Evolutionary conservation across 441 rosid genomes (phyloP).

Genomic region (Corymbia citriodora): DNA sequence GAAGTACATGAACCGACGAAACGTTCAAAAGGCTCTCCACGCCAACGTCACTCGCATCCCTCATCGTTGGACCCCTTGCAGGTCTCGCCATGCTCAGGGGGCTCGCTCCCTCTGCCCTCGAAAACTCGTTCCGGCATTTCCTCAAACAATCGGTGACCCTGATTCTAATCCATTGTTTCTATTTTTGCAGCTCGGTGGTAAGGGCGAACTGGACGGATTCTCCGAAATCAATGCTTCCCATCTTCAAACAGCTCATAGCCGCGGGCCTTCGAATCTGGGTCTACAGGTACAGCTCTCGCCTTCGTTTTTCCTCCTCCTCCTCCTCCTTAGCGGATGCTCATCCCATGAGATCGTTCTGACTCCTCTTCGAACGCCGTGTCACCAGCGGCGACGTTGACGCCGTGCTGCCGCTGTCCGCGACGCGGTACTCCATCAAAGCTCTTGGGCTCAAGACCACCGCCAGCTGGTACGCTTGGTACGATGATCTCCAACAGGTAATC

Average conservation of each 20-base stretch:
- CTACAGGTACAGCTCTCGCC: slow-evolving; percentile 14
- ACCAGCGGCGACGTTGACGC: slow-evolving; percentile 37
- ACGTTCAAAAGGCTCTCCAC: slow-evolving; percentile 49
- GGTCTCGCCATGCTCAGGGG: slow-evolving; percentile 1
- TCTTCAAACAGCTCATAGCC: slow-evolving; percentile 42
- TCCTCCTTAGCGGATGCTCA: background rate
- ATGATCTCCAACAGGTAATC: slow-evolving; percentile 26
- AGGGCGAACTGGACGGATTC: slow-evolving; percentile 56
- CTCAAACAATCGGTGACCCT: background rate
- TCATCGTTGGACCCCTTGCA: slow-evolving; percentile 31
- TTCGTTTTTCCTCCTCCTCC: background rate
- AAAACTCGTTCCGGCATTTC: background rate
- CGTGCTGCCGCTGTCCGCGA: slow-evolving; percentile 33
- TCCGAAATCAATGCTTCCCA: slow-evolving; percentile 60
- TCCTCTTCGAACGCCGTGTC: background rate
- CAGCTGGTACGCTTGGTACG: slow-evolving; percentile 39
- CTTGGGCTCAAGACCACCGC: slow-evolving; percentile 15
- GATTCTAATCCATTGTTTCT: background rate
- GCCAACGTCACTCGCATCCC: slow-evolving; percentile 22
- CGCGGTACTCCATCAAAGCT: slow-evolving; percentile 26
- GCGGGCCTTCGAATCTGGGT: slow-evolving; percentile 54
- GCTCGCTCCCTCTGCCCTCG: background rate
- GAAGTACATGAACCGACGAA: slow-evolving; percentile 39
- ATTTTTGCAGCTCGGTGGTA: slow-evolving; percentile 19
- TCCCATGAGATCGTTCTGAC: background rate